These are phyloP conservation scores for Peronospora tabacina DNA, from an alignment of 352 stramenopile species.

Conservation along the genomic window DNA sequence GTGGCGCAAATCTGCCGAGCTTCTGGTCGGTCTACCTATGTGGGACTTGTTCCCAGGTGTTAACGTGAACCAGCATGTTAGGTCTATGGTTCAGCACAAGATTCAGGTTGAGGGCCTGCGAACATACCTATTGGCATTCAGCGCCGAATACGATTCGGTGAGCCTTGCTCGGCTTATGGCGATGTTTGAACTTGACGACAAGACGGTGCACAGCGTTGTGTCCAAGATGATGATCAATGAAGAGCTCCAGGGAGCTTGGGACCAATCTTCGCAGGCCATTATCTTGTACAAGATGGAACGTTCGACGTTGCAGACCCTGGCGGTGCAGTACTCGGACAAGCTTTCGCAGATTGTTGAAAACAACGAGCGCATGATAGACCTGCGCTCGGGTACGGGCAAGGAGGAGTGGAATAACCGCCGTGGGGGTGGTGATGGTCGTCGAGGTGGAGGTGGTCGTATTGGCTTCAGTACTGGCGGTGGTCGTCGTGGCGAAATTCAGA, in stretches of 20 bases:
- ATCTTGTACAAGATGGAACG: conserved; percentile 93
- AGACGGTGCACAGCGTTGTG: conserved; percentile 95
- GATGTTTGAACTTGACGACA: conserved; percentile 96
- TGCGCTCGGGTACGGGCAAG: conserved; percentile 57
- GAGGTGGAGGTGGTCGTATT: conserved; percentile 34
- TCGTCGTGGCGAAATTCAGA: conserved; percentile 43
- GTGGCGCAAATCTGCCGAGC: conserved; percentile 90
- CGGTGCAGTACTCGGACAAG: conserved; percentile 95
- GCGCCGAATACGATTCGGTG: conserved; percentile 94
- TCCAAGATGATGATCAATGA: conserved; percentile 99
- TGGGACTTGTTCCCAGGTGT: conserved; percentile 94
- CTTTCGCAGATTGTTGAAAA: conserved; percentile 83
- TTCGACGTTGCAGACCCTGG: conserved; percentile 91
- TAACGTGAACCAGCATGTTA: conserved; percentile 75
- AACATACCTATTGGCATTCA: conserved; percentile 96
- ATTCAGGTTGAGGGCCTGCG: conserved; percentile 94
- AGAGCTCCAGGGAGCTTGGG: conserved; percentile 95
- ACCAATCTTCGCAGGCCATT: conserved; percentile 96
- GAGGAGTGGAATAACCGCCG: conserved; percentile 62
- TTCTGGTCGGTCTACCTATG: conserved; percentile 86
- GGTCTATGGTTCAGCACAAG: conserved; percentile 89
- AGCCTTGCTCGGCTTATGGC: conserved; percentile 90
- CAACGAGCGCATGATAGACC: conserved; percentile 86
- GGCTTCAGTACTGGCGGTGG: conserved; percentile 29
- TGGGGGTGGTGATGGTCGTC: conserved; percentile 30